These are phyloP conservation scores for Metschnikowia dekortorum DNA, from an alignment of 805 yeast genomes.

Conservation along the genomic window DNA sequence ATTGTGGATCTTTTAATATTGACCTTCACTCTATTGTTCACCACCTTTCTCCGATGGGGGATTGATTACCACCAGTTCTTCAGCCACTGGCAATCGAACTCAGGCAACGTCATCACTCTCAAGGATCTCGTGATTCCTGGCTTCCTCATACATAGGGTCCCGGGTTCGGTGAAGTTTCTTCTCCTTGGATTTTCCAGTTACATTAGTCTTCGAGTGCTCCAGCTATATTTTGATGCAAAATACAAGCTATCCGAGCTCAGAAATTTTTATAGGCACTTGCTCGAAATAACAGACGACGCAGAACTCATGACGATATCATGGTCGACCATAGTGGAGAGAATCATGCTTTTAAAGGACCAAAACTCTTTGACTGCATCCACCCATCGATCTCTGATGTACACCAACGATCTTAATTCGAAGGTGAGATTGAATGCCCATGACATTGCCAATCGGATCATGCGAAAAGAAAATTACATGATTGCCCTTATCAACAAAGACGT, in stretches of 20 bases:
- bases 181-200: conserved; percentile 59
- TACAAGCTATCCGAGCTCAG: conserved; percentile 68
- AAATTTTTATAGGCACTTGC: conserved; percentile 68
- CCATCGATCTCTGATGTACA: conserved; percentile 22
- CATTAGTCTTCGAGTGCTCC: conserved; percentile 48
- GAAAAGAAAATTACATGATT: conserved; percentile 90
- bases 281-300: conserved; percentile 62
- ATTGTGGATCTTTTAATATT: conserved; percentile 67
- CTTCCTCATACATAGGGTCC: conserved; percentile 45
- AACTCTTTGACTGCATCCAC: conserved; percentile 60
- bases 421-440: conserved; percentile 85
- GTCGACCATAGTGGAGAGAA: conserved; percentile 75
- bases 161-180: conserved; percentile 48
- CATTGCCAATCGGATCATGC: conserved; percentile 92
- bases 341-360: conserved; percentile 72
- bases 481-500: conserved; percentile 80
- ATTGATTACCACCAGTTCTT: conserved; percentile 51
- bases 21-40: conserved; percentile 71
- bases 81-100: conserved; percentile 20
- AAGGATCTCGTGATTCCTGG: conserved; percentile 30
- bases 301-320: conserved; percentile 92
- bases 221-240: conserved; percentile 53
- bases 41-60: conserved; percentile 79
- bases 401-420: conserved; percentile 60
- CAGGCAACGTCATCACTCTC: conserved; percentile 25